Conservation (phyloP, 306 rosid species). For the Malus sylvestris region DNA sequence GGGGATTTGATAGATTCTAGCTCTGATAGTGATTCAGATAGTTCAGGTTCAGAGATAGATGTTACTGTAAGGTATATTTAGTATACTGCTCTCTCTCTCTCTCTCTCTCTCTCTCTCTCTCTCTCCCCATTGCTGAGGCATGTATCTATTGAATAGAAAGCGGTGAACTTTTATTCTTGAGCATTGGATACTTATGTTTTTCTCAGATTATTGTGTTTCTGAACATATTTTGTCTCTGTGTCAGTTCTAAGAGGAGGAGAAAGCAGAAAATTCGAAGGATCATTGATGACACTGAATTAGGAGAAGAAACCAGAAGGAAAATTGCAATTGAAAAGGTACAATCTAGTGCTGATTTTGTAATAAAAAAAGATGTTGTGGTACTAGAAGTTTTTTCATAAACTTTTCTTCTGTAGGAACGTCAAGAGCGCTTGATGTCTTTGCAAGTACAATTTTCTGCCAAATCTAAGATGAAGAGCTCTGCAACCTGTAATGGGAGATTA, state of each 20-base stretch:
- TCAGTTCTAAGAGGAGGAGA: constrained; percentile 66
- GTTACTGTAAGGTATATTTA: constrained; percentile 49
- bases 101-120: neutral
- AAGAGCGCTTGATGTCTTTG: constrained; percentile 80
- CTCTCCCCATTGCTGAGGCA: neutral
- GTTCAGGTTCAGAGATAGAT: constrained; percentile 43
- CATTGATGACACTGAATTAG: constrained; percentile 93
- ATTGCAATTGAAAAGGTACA: constrained; percentile 91
- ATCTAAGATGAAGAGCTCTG: constrained; percentile 47
- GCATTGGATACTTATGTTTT: neutral
- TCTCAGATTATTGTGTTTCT: neutral
- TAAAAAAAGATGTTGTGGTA: neutral
- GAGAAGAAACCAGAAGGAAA: constrained; percentile 92
- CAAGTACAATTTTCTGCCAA: constrained; percentile 70
- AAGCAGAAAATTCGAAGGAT: constrained; percentile 89
- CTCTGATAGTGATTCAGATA: constrained; percentile 75
- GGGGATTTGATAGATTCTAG: constrained; percentile 36
- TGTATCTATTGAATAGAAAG: neutral
- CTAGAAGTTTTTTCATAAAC: neutral
- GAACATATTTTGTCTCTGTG: neutral
- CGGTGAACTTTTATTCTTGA: neutral
- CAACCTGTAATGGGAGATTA: constrained; percentile 55
- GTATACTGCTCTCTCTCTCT: neutral
- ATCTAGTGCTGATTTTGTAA: constrained; percentile 4
- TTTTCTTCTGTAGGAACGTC: constrained; percentile 69